These are phyloP conservation scores for Candida awuae DNA, from an alignment of 805 yeast species.

Conservation along the genomic window DNA sequence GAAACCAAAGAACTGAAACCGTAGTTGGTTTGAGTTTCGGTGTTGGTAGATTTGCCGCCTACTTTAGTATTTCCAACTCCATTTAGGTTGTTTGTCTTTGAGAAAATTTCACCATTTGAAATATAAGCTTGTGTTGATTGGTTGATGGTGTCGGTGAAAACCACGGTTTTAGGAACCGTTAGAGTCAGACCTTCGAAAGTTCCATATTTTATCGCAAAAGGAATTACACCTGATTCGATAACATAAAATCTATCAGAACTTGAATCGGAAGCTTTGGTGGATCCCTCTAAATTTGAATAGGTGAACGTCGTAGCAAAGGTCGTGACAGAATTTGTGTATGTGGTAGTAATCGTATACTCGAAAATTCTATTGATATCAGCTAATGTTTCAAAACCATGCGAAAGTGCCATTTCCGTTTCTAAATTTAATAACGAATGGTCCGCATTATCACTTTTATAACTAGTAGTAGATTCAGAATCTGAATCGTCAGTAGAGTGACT, in stretches of 20 bases:
- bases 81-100: conserved; percentile 11
- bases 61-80: neutral
- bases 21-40: conserved; percentile 8
- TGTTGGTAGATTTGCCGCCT: neutral
- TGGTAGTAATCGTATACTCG: neutral
- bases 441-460: neutral
- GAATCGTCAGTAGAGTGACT: neutral
- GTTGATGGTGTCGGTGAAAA: conserved; percentile 12
- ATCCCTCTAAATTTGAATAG: neutral
- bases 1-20: conserved; percentile 12
- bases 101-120: conserved; percentile 26
- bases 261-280: conserved; percentile 1
- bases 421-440: neutral
- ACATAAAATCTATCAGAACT: conserved; percentile 8
- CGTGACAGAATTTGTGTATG: neutral
- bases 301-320: neutral
- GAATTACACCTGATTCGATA: conserved; percentile 26
- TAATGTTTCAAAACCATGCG: neutral
- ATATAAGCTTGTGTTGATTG: conserved; percentile 16
- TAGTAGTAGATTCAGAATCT: neutral
- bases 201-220: conserved; percentile 23
- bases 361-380: neutral
- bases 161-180: conserved; percentile 18
- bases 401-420: neutral
- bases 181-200: conserved; percentile 22